Conservation (phyloP, 2,329 filamentous ascomycete genomes). For the Aspergillus ochraceoroseus region DNA sequence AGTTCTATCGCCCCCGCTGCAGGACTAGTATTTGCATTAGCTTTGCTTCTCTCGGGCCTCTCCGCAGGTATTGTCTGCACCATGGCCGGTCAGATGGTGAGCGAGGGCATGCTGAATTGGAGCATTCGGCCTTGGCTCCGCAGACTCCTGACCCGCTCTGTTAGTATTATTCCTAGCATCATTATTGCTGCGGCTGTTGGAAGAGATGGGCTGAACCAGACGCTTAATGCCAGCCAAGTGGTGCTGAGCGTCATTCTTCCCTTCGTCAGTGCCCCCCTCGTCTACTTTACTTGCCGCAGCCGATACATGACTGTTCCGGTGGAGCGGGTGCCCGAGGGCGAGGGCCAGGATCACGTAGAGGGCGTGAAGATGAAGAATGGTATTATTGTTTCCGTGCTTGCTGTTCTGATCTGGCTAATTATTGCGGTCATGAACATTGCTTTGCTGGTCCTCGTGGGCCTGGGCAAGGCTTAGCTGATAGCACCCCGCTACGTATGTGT, state of each 20-base stretch:
- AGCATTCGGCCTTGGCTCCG: constrained; percentile 70
- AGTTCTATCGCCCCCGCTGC: constrained; percentile 66
- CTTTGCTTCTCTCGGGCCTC: constrained; percentile 71
- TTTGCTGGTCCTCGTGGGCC: constrained; percentile 59
- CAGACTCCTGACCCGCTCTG: constrained; percentile 68
- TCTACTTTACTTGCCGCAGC: constrained; percentile 76
- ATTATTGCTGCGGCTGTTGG: constrained; percentile 78
- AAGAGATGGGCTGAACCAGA: constrained; percentile 61
- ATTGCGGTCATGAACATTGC: constrained; percentile 77
- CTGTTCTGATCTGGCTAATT: constrained; percentile 63
- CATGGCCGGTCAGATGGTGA: constrained; percentile 84
- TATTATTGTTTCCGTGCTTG: constrained; percentile 58
- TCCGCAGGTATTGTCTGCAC: constrained; percentile 84
- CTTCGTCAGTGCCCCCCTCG: constrained; percentile 74
- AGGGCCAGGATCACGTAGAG: constrained; percentile 27
- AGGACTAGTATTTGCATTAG: constrained; percentile 77
- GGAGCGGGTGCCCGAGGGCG: constrained; percentile 36
- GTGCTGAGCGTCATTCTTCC: constrained; percentile 72
- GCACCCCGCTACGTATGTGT: too few relatives aligned
- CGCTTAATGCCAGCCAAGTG: constrained; percentile 72
- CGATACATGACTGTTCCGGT: constrained; percentile 71
- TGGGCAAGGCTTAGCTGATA: constrained; percentile 46
- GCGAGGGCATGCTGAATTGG: constrained; percentile 75
- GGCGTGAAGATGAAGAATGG: constrained; percentile 65
- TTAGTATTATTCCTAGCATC: constrained; percentile 77